Conservation (phyloP, 495 filamentous ascomycete species). For the Lepidopterella palustris region DNA sequence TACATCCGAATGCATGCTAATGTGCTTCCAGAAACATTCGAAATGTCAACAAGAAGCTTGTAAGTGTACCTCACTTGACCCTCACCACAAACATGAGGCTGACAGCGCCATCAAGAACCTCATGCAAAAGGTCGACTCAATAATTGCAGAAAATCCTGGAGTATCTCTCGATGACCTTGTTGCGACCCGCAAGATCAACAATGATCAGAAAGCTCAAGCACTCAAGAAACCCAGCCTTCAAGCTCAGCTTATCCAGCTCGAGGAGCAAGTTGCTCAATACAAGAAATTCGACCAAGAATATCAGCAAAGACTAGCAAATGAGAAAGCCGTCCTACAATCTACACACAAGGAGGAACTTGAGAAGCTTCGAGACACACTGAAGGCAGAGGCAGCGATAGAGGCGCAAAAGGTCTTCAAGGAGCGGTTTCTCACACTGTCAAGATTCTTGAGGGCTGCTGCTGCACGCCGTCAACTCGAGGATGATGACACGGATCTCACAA, state of each 20-base stretch:
- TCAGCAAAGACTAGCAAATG: conserved; percentile 55
- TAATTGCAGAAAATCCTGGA: conserved; percentile 68
- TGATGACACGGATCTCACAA: conserved; percentile 63
- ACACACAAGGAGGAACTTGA: conserved; percentile 63
- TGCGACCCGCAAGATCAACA: conserved; percentile 74
- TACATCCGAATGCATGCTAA: neutral
- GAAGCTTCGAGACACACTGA: conserved; percentile 51
- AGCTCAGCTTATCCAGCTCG: conserved; percentile 62
- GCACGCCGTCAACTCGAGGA: conserved; percentile 55
- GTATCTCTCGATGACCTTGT: conserved; percentile 82
- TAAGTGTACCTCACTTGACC: conserved; percentile 46
- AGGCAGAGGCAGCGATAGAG: conserved; percentile 52
- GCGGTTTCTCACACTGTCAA: conserved; percentile 38
- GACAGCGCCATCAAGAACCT: conserved; percentile 51
- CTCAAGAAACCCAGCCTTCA: conserved; percentile 85
- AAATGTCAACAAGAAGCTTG: conserved; percentile 81
- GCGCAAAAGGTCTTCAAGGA: conserved; percentile 48
- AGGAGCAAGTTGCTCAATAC: conserved; percentile 78
- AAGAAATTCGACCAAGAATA: conserved; percentile 77
- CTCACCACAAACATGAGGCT: conserved; percentile 1
- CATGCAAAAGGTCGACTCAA: conserved; percentile 67
- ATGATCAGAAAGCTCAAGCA: conserved; percentile 82
- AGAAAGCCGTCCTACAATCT: conserved; percentile 69
- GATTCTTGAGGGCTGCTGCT: conserved; percentile 47
- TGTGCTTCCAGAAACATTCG: conserved; percentile 61